A percentile compares a stretch with the other conserved stretches of the same genome.
These are phyloP conservation scores for Tetratostichococcus sp. DNA, from an alignment of 139 green algal species.

Conservation along the genomic window DNA sequence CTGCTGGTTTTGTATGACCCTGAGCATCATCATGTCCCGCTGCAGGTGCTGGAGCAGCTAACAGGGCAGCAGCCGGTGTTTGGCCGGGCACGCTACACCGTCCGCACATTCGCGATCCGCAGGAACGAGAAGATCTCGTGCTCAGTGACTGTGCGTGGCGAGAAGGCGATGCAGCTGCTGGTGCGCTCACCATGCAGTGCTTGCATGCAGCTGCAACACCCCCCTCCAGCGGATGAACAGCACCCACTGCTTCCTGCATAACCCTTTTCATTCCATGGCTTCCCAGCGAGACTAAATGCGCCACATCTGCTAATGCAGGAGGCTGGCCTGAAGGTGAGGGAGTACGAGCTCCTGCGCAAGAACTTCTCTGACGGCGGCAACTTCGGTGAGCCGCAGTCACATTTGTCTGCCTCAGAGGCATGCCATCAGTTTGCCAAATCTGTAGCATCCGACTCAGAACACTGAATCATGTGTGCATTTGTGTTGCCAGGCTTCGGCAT, in stretches of 20 bases:
- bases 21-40: too few species aligned
- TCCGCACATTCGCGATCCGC: slow-evolving; percentile 95
- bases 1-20: too few species aligned
- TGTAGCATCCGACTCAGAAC: too few species aligned
- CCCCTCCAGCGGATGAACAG: too few species aligned
- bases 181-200: slow-evolving; percentile 29
- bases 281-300: too few species aligned
- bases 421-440: too few species aligned
- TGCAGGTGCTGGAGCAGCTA: slow-evolving; percentile 98
- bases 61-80: slow-evolving; percentile 97
- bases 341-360: slow-evolving; percentile 95
- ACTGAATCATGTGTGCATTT: too few species aligned
- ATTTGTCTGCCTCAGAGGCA: too few species aligned
- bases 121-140: slow-evolving; percentile 99
- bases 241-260: too few species aligned
- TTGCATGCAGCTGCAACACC: too few species aligned
- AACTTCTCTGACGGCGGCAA: slow-evolving; percentile 98
- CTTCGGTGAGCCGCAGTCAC: slow-evolving; percentile 71
- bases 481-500: slow-evolving; percentile 79
- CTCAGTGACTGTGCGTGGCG: slow-evolving; percentile 92
- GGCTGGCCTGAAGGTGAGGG: slow-evolving; percentile 97
- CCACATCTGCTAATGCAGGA: slow-evolving; percentile 76
- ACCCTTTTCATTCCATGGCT: too few species aligned
- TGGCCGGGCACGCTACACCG: slow-evolving; percentile 97
- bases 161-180: slow-evolving; percentile 98